Evolutionary conservation across 1,139 yeast genomes (phyloP).

Genomic region (Diutina rugosa): DNA sequence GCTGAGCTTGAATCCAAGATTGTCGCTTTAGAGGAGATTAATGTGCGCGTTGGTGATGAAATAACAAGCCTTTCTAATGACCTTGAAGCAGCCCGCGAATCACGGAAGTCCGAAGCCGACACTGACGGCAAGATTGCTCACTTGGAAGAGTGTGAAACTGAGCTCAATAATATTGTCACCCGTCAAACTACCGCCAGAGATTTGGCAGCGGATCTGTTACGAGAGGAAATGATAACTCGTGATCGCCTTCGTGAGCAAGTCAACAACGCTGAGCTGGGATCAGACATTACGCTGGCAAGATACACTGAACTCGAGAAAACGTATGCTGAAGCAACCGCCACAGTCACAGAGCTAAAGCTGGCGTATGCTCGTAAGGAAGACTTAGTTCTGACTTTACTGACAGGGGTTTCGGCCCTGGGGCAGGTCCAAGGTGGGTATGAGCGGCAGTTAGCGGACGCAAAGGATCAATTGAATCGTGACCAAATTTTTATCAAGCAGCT

Average conservation of each 20-base stretch:
- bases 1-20: constrained; percentile 23
- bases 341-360: constrained; percentile 31
- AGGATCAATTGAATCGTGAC: constrained; percentile 41
- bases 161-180: constrained; percentile 51
- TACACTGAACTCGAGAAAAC: constrained; percentile 18
- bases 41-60: constrained; percentile 39
- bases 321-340: constrained; percentile 30
- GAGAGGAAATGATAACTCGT: constrained; percentile 27
- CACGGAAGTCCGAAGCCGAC: background rate
- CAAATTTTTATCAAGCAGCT: constrained; percentile 49
- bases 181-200: constrained; percentile 54
- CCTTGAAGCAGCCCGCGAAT: constrained; percentile 36
- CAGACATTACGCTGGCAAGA: background rate
- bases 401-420: constrained; percentile 85
- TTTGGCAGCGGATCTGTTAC: constrained; percentile 38
- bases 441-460: constrained; percentile 57
- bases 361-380: constrained; percentile 62
- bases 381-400: constrained; percentile 65
- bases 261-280: background rate
- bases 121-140: background rate
- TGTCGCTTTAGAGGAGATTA: constrained; percentile 19
- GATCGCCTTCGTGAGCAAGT: constrained; percentile 9
- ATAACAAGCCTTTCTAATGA: constrained; percentile 50
- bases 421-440: constrained; percentile 68
- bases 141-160: constrained; percentile 35